phyloP scores from a whole-genome alignment of 164 flowering plant genomes.

The Malania oleifera region DNA sequence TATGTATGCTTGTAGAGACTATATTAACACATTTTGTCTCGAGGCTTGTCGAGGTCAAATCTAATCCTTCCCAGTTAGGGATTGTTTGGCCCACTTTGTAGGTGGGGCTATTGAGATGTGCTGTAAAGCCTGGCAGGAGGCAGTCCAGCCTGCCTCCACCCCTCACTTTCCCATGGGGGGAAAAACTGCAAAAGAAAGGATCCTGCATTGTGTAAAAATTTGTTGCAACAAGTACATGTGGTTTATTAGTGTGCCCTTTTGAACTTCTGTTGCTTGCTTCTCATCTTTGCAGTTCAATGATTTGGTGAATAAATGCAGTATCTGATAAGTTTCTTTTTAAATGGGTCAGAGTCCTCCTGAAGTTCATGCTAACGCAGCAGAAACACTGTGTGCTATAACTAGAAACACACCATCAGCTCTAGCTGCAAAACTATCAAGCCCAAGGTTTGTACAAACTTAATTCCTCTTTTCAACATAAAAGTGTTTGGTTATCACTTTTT shows the following conservation, averaged over 20 bases:
- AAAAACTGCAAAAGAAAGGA: no score
- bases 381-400: conserved; percentile 81
- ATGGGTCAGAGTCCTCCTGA: conserved; percentile 68
- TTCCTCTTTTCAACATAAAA: not conserved
- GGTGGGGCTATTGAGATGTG: no score
- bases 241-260: not conserved
- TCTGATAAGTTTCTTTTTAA: conserved; percentile 6
- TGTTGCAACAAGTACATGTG: not conserved
- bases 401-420: conserved; percentile 76
- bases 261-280: not conserved
- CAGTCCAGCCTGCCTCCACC: no score
- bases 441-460: conserved; percentile 49
- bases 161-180: no score
- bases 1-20: no score
- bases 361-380: conserved; percentile 96
- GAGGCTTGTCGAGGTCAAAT: no score
- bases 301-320: not conserved
- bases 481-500: not conserved
- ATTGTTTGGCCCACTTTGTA: no score
- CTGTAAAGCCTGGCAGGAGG: no score
- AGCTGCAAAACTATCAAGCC: conserved; percentile 74
- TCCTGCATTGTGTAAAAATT: no score
- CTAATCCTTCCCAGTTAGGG: no score
- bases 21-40: no score
- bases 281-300: not conserved